Percentiles rank a stretch among this genome's conserved stretches.
phyloP scores from a whole-genome alignment of 345 rosid species.

The Hibiscus trionum region DNA sequence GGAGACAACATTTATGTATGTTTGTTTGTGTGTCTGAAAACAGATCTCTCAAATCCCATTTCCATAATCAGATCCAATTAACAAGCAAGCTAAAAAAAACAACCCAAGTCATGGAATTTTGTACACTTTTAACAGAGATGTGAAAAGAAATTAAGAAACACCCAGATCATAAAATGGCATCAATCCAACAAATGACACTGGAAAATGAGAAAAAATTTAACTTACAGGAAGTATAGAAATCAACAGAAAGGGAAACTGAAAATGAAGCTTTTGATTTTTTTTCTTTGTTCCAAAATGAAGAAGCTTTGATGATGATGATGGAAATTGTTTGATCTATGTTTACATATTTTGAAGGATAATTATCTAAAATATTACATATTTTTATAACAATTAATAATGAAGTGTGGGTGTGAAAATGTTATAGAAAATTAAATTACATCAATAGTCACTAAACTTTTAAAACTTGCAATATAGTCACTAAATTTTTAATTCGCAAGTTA shows the following conservation, averaged over 20 bases:
- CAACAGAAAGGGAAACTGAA: not conserved
- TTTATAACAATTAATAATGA: too few relatives aligned
- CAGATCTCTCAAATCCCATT: not conserved
- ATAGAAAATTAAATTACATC: too few relatives aligned
- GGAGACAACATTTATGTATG: not conserved
- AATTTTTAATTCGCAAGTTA: too few relatives aligned
- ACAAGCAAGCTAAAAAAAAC: not conserved
- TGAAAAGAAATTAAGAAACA: not conserved
- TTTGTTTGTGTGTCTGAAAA: not conserved
- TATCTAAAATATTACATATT: too few relatives aligned
- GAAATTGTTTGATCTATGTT: not conserved
- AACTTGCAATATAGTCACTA: too few relatives aligned
- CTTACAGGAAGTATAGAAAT: not conserved
- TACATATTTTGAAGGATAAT: too few relatives aligned
- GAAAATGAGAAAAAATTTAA: not conserved
- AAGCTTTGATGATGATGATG: not conserved
- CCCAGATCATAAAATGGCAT: conserved; percentile 7
- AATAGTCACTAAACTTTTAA: too few relatives aligned
- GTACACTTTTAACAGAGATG: not conserved
- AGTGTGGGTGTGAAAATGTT: too few relatives aligned
- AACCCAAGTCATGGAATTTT: not conserved
- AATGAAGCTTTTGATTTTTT: not conserved
- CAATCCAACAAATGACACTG: not conserved
- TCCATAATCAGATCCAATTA: not conserved
- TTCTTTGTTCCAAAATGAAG: not conserved